Percentiles rank a stretch among this genome's conserved stretches.
phyloP scores from a whole-genome alignment of 495 filamentous ascomycete species.

The Trichoderma asperelloides region DNA sequence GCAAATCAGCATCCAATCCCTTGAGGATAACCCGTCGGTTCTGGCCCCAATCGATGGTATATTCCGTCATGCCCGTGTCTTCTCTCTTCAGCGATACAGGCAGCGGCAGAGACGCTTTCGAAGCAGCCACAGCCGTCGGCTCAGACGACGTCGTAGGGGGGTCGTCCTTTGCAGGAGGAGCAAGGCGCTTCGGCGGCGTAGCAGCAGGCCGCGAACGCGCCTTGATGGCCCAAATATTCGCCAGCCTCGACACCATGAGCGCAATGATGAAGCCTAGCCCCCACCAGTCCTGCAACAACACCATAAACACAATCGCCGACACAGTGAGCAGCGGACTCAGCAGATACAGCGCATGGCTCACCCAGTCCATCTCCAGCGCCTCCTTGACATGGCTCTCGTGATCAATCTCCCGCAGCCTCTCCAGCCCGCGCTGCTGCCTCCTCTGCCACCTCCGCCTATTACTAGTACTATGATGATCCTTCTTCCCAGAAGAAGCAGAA shows the following conservation, averaged over 20 bases:
- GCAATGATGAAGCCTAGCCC: conserved; percentile 32
- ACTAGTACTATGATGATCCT: background rate
- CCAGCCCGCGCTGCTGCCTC: background rate
- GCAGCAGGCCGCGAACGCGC: conserved; percentile 27
- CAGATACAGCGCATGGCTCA: conserved; percentile 38
- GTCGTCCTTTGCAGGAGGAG: background rate
- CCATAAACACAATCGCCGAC: conserved; percentile 27
- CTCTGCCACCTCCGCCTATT: background rate
- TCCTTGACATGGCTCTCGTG: conserved; percentile 19
- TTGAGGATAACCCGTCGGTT: conserved; percentile 30
- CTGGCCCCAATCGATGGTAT: conserved; percentile 17
- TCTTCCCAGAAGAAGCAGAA: background rate
- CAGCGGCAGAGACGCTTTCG: background rate
- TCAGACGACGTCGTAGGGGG: background rate
- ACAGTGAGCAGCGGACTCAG: conserved; percentile 35
- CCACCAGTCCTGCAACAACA: conserved; percentile 45
- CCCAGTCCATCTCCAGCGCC: conserved; percentile 20
- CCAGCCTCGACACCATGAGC: conserved; percentile 43
- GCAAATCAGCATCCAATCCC: conserved; percentile 45
- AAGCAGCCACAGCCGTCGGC: background rate
- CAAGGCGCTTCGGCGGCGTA: conserved; percentile 4
- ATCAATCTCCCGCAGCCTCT: conserved; percentile 18
- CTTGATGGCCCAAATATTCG: conserved; percentile 47
- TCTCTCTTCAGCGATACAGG: background rate
- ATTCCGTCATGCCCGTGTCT: conserved; percentile 18